Conservation (phyloP, 129 eudicot genomes). For the Arctium lappa region DNA sequence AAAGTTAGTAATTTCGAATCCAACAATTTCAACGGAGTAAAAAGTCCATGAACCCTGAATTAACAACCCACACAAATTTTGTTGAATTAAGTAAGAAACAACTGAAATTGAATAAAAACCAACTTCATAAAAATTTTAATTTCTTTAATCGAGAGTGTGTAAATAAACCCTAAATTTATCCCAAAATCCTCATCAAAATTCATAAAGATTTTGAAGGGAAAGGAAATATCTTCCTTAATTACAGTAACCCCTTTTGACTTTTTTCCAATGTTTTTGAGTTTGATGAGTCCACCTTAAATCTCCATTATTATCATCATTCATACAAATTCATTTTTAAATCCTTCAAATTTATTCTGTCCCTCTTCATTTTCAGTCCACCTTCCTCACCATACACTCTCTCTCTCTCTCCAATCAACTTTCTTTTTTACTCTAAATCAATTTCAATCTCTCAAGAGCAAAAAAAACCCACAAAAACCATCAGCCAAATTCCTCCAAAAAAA, state of each 20-base stretch:
- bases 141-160: neutral
- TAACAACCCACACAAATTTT: conserved; percentile 11
- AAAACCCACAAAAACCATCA: conserved; percentile 24
- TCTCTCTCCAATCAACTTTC: conserved; percentile 48
- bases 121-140: neutral
- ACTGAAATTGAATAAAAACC: conserved; percentile 15
- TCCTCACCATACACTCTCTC: conserved; percentile 7
- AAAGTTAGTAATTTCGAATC: neutral
- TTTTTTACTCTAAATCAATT: conserved; percentile 26
- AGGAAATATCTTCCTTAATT: conserved; percentile 25
- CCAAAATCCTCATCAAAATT: conserved; percentile 18
- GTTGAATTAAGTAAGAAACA: conserved; percentile 7
- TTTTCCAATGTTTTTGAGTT: neutral
- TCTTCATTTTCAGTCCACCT: conserved; percentile 27
- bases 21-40: neutral
- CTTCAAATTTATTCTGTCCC: conserved; percentile 33
- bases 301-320: neutral
- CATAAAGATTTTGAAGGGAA: neutral
- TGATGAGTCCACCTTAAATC: conserved; percentile 35
- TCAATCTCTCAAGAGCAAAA: conserved; percentile 19
- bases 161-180: conserved; percentile 23
- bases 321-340: conserved; percentile 14
- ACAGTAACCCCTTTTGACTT: conserved; percentile 34
- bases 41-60: conserved; percentile 10
- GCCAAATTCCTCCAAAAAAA: conserved; percentile 40